Conservation (phyloP, 495 filamentous ascomycete species). For the Neurospora sp. region DNA sequence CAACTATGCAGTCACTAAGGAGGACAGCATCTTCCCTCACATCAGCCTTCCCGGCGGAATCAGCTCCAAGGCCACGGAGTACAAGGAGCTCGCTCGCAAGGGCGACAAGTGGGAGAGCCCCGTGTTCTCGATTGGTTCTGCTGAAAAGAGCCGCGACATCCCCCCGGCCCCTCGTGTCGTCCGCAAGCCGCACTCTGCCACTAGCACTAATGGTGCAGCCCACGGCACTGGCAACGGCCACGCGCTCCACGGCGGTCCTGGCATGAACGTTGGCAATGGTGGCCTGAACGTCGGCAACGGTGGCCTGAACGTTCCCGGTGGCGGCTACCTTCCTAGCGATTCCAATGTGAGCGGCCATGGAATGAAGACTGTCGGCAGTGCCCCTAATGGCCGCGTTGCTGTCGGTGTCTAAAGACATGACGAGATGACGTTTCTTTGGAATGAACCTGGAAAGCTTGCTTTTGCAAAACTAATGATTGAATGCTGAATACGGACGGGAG, state of each 20-base stretch:
- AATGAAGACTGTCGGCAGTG: not conserved
- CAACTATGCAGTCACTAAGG: conserved; percentile 77
- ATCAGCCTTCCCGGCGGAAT: conserved; percentile 85
- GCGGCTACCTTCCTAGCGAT: not conserved
- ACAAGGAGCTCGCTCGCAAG: conserved; percentile 75
- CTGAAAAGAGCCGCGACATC: conserved; percentile 59
- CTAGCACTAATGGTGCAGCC: conserved; percentile 1
- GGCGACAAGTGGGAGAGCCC: conserved; percentile 93
- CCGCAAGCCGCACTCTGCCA: conserved; percentile 47
- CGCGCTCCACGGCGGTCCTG: not conserved
- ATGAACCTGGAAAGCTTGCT: not conserved
- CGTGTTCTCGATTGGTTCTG: conserved; percentile 82
- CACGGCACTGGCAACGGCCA: conserved; percentile 11
- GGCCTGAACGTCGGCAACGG: not conserved
- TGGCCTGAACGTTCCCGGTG: not conserved
- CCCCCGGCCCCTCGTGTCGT: conserved; percentile 51
- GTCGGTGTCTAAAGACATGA: not conserved
- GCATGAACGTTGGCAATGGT: not conserved
- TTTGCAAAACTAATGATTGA: not conserved
- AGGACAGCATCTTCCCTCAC: conserved; percentile 84
- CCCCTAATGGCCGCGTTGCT: not conserved
- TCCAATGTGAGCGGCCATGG: not conserved
- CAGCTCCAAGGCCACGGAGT: conserved; percentile 89
- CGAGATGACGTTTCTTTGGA: not conserved
- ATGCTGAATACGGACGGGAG: not conserved